Percentiles rank a stretch among this genome's conserved stretches.
These are phyloP conservation scores for Malus asiatica DNA, from an alignment of 306 rosid genomes.

Conservation along the genomic window DNA sequence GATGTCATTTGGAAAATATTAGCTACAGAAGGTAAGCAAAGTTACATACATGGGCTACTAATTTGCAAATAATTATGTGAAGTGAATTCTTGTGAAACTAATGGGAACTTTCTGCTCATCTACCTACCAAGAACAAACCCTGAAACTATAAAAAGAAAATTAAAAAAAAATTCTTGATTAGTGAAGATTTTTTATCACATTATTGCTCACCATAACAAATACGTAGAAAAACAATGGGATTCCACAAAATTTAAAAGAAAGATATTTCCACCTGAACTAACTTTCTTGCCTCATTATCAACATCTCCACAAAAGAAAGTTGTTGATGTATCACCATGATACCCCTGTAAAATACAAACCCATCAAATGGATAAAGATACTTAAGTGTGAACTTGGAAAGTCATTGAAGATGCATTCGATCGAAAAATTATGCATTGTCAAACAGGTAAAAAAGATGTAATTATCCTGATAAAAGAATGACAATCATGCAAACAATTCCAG, in stretches of 20 bases:
- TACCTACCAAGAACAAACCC: too few relatives aligned
- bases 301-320: slow-evolving; percentile 87
- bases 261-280: slow-evolving; percentile 59
- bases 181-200: neutral
- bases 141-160: too few relatives aligned
- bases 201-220: neutral
- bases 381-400: slow-evolving; percentile 7
- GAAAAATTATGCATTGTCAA: neutral
- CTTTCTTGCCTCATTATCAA: slow-evolving; percentile 55
- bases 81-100: neutral
- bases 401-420: neutral
- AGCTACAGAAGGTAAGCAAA: neutral
- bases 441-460: neutral
- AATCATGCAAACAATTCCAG: neutral
- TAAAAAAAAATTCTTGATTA: too few relatives aligned
- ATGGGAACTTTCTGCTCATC: too few relatives aligned
- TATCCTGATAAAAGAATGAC: neutral
- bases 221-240: neutral
- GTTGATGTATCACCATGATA: slow-evolving; percentile 87
- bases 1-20: neutral
- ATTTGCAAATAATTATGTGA: neutral
- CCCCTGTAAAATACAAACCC: slow-evolving; percentile 50
- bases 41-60: neutral
- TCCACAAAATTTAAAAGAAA: neutral
- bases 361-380: slow-evolving; percentile 4